Evolutionary conservation across 805 yeast species (phyloP), one percentile per base, ranked within the genome.

Genomic region (Kazachstania kunashirensis): DNA sequence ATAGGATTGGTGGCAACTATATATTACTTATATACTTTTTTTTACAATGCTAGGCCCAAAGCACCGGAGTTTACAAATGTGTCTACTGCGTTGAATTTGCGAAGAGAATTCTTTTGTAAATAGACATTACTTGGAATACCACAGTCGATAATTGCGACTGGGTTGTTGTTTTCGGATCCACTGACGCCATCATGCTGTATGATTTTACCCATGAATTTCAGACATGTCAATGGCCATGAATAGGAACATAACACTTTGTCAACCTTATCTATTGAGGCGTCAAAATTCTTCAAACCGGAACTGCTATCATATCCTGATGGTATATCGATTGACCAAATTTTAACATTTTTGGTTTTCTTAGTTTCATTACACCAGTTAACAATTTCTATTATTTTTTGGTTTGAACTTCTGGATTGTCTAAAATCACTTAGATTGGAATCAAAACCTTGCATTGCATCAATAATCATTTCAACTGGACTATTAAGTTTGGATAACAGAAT

Each of bases 221-320:
- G 16, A 29, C 39, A 45, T 12, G 71, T 50, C 31, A 82, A 56
- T 2, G 94, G 94, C 44, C 85, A 61, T 12, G 47, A 29, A 2
- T 92, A 94, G 48, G 78, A 61, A 24, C 88, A 77, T 4, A 79
- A 70, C 25, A 84, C 68, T 61, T 77, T 76, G 40, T 68, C 70
- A 39, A 81, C 63, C 10, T 63, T 57, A 9, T 29, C 24, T 8
- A 79, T 50, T 5, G 61, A 54, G 10, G 62, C 37, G n/a, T 53
- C 50, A 26, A 54, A 63, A 17, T 52, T 52, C 15, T 52, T 48
- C 14, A 52, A 36, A 6, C 95, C 96, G 0, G 94, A 74, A 4
- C 92, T 84, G 6, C 86, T 79, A 50, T 84, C 94, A 28, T 80
- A 63, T 4, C 95, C 95, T 1, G 86, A 72, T 4, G 95, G 88